These are phyloP conservation scores for Hortiboletus flavorubellus DNA, from an alignment of 768 basidiomycete genomes.

Conservation along the genomic window DNA sequence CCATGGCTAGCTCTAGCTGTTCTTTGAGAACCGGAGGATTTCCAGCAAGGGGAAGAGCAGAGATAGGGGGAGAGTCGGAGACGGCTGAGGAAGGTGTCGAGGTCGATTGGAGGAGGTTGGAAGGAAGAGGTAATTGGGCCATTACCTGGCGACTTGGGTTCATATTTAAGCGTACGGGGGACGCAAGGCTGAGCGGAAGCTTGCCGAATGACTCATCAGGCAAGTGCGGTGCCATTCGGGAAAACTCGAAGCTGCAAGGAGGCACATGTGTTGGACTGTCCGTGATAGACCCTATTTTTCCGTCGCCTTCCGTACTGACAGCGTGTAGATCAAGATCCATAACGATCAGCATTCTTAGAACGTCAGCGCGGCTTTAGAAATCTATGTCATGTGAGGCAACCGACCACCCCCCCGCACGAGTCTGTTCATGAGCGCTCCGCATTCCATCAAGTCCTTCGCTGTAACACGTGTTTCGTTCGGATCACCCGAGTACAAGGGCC, in stretches of 20 bases:
- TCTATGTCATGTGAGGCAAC: background rate
- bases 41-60: background rate
- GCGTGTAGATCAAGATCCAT: background rate
- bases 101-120: slow-evolving; percentile 1
- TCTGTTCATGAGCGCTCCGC: background rate
- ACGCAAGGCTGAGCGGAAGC: slow-evolving; percentile 9
- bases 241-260: slow-evolving; percentile 19
- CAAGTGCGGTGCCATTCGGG: slow-evolving; percentile 1
- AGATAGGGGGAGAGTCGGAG: background rate
- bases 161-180: slow-evolving; percentile 27
- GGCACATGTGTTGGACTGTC: slow-evolving; percentile 5
- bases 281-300: background rate
- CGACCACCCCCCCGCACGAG: background rate
- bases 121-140: slow-evolving; percentile 10
- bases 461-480: background rate
- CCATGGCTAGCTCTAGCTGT: slow-evolving; percentile 23
- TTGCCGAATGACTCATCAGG: slow-evolving; percentile 6
- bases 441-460: background rate
- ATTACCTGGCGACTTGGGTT: background rate
- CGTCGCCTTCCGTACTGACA: background rate
- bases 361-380: background rate
- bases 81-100: background rate
- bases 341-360: background rate
- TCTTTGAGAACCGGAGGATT: slow-evolving; percentile 3
- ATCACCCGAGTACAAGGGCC: background rate